phyloP scores from a whole-genome alignment of 208 protist genomes.

The Tritrichomonas foetus region DNA sequence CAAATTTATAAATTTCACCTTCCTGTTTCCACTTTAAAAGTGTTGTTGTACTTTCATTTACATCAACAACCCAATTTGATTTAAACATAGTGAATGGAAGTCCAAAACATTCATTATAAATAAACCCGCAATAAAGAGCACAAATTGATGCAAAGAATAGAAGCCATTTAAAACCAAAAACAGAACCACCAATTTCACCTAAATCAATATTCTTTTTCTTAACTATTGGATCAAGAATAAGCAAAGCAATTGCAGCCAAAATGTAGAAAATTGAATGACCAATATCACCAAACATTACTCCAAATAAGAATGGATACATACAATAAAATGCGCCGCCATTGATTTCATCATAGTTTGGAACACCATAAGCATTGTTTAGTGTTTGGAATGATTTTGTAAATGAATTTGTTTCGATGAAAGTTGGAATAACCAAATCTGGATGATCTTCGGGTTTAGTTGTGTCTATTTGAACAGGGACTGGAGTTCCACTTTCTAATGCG shows the following conservation, averaged over 20 bases:
- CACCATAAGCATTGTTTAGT: constrained; percentile 85
- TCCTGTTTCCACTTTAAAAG: too few species aligned
- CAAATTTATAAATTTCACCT: constrained; percentile 56
- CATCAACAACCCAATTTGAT: constrained; percentile 34
- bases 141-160: background rate
- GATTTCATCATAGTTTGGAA: constrained; percentile 59
- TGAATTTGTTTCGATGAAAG: constrained; percentile 72
- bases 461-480: background rate
- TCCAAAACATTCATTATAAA: constrained; percentile 47
- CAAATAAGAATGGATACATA: constrained; percentile 99
- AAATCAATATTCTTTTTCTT: background rate
- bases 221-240: background rate
- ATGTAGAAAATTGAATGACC: constrained; percentile 77
- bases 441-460: background rate
- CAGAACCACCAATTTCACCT: background rate
- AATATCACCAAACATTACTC: constrained; percentile 99
- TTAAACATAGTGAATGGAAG: constrained; percentile 54
- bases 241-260: constrained; percentile 31
- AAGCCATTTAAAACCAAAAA: background rate
- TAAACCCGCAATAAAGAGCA: background rate
- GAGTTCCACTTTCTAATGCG: too few species aligned
- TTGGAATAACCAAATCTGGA: background rate
- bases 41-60: background rate
- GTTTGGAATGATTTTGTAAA: constrained; percentile 78
- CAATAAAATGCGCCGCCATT: constrained; percentile 61